Percentiles rank a stretch among this genome's conserved stretches.
phyloP scores from a whole-genome alignment of 352 stramenopile genomes.

The Peronospora farinosa region DNA sequence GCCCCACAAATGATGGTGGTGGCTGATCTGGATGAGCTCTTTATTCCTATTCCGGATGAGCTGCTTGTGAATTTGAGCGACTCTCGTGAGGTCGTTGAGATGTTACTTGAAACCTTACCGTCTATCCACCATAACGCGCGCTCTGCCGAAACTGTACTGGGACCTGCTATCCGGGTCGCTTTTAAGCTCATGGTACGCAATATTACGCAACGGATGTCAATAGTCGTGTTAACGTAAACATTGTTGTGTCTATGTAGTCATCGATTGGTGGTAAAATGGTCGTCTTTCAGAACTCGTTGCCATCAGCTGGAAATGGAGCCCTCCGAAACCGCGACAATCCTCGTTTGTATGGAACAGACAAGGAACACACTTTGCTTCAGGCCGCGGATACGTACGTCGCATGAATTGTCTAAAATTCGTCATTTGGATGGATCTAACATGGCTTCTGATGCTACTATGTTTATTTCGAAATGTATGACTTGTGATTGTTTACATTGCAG shows the following conservation, averaged over 20 bases:
- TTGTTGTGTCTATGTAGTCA: constrained; percentile 32
- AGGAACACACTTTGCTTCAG: constrained; percentile 88
- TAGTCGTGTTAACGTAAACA: constrained; percentile 2
- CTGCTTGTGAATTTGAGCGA: constrained; percentile 97
- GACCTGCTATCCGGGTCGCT: constrained; percentile 90
- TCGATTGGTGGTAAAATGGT: constrained; percentile 86
- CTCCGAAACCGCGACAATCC: constrained; percentile 83
- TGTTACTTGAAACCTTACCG: constrained; percentile 93
- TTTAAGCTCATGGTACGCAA: constrained; percentile 95
- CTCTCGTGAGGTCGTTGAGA: constrained; percentile 90
- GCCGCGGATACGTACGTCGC: constrained; percentile 69
- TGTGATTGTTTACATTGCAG: constrained; percentile 26
- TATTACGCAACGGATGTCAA: neutral
- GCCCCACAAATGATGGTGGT: constrained; percentile 87
- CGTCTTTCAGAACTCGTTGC: constrained; percentile 83
- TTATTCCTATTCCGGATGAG: constrained; percentile 92
- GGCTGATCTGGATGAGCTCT: constrained; percentile 81
- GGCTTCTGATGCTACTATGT: neutral
- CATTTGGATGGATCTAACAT: neutral
- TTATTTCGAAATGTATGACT: neutral
- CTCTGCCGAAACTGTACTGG: constrained; percentile 72
- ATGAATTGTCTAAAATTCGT: neutral
- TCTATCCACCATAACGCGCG: constrained; percentile 80
- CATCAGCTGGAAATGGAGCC: constrained; percentile 64
- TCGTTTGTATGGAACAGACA: constrained; percentile 76